Conservation (phyloP, 163 green algal genomes). For the Coccomyxa subellipsoidea region DNA sequence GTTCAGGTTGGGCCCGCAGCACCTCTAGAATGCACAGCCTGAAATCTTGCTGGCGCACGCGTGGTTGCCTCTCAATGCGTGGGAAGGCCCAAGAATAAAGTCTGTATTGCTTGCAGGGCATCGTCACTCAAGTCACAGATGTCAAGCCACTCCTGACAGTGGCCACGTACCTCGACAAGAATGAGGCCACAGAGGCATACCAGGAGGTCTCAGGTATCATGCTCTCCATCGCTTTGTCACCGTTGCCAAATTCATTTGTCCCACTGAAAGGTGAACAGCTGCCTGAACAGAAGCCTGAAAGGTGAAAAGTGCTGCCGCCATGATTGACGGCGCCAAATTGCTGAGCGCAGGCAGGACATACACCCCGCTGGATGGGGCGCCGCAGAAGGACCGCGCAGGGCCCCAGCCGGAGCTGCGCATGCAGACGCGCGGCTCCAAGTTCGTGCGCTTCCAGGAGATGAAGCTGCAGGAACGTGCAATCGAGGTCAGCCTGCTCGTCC, state of each 20-base stretch:
- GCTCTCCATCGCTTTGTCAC: too few species aligned
- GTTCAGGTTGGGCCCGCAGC: conserved; percentile 35
- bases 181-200: conserved; percentile 89
- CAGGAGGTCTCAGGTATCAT: conserved; percentile 73
- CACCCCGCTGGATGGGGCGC: conserved; percentile 66
- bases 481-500: conserved; percentile 46
- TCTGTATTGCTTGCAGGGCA: conserved; percentile 48
- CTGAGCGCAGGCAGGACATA: conserved; percentile 62
- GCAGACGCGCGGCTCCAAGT: conserved; percentile 89
- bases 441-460: conserved; percentile 93
- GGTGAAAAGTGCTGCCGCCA: too few species aligned
- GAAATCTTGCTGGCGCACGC: neutral
- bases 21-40: neutral
- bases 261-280: neutral
- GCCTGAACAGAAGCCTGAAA: neutral
- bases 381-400: conserved; percentile 13
- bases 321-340: neutral
- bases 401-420: conserved; percentile 24
- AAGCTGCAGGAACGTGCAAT: conserved; percentile 75
- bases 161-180: conserved; percentile 91
- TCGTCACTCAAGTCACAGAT: conserved; percentile 86
- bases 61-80: too few species aligned
- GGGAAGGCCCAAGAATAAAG: too few species aligned
- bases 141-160: conserved; percentile 92
- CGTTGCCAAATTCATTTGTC: too few species aligned